phyloP scores from a whole-genome alignment of 768 basidiomycete species.

The Paxillus ammoniavirescens region DNA sequence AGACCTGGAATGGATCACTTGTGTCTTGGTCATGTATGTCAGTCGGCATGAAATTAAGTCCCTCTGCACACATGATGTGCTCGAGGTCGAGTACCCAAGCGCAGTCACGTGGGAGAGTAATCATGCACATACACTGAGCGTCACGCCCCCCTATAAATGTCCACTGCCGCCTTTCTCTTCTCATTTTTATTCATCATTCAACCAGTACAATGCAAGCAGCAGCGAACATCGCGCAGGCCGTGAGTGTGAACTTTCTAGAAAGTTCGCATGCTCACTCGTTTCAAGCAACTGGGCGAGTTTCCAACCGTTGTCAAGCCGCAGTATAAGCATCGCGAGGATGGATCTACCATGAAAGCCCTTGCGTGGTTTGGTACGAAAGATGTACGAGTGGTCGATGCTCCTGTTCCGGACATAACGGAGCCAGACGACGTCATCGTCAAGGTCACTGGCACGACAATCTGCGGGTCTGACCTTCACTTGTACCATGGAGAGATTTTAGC shows the following conservation, averaged over 20 bases:
- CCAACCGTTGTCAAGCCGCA: slow-evolving; percentile 42
- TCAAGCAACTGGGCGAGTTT: slow-evolving; percentile 37
- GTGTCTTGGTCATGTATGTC: slow-evolving; percentile 22
- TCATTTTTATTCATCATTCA: background rate
- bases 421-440: slow-evolving; percentile 74
- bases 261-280: background rate
- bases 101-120: background rate
- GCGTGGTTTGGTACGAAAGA: slow-evolving; percentile 63
- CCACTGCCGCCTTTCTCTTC: background rate
- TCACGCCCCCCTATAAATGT: background rate
- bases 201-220: slow-evolving; percentile 26
- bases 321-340: slow-evolving; percentile 45
- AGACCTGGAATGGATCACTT: slow-evolving; percentile 10
- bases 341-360: slow-evolving; percentile 63
- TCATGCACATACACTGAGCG: background rate
- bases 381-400: slow-evolving; percentile 44
- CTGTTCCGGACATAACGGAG: slow-evolving; percentile 61
- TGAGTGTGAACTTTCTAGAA: slow-evolving; percentile 6
- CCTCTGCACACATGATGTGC: no score
- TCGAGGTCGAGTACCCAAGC: no score
- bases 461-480: slow-evolving; percentile 57
- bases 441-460: slow-evolving; percentile 75
- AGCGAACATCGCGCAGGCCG: slow-evolving; percentile 28
- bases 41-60: background rate
- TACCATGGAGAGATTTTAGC: slow-evolving; percentile 69